Conservation (phyloP, 345 rosid genomes). For the Stellera chamaejasme region DNA sequence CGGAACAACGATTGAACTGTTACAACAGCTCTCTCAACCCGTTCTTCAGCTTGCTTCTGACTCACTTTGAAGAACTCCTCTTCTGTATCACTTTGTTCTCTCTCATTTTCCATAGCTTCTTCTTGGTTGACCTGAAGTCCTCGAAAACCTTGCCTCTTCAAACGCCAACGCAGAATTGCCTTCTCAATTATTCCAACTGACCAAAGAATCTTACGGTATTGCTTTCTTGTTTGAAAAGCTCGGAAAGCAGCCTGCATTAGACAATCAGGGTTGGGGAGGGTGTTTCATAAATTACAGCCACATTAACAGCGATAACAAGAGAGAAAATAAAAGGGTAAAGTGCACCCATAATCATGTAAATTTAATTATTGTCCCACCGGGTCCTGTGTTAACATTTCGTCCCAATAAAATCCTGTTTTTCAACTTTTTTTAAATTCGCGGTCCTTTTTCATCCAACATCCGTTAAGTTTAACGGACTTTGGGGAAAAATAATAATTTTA, state of each 20-base stretch:
- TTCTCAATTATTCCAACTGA: conserved; percentile 93
- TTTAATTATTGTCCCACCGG: too few species aligned
- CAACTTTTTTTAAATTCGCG: too few species aligned
- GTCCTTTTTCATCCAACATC: too few species aligned
- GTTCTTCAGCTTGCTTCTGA: conserved; percentile 79
- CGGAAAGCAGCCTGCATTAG: conserved; percentile 69
- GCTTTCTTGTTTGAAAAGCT: conserved; percentile 66
- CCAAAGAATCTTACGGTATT: conserved; percentile 66
- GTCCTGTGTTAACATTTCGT: too few species aligned
- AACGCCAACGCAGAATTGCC: conserved; percentile 74
- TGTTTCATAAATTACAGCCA: too few species aligned
- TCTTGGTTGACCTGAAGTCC: conserved; percentile 48
- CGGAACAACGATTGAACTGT: conserved; percentile 84
- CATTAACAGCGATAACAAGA: too few species aligned
- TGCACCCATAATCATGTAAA: too few species aligned
- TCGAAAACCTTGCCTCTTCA: conserved; percentile 67
- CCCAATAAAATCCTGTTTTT: too few species aligned
- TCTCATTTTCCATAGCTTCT: conserved; percentile 16
- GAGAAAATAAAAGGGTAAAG: too few species aligned
- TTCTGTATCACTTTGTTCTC: conserved; percentile 33
- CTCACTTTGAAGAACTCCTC: conserved; percentile 69
- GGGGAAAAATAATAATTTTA: too few species aligned
- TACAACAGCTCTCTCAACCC: conserved; percentile 67
- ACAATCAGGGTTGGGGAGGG: not conserved
- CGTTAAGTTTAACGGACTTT: too few species aligned